Evolutionary conservation across 352 stramenopile species (phyloP), one percentile per base, ranked within the genome.

Genomic region (Globisporangium parvum): DNA sequence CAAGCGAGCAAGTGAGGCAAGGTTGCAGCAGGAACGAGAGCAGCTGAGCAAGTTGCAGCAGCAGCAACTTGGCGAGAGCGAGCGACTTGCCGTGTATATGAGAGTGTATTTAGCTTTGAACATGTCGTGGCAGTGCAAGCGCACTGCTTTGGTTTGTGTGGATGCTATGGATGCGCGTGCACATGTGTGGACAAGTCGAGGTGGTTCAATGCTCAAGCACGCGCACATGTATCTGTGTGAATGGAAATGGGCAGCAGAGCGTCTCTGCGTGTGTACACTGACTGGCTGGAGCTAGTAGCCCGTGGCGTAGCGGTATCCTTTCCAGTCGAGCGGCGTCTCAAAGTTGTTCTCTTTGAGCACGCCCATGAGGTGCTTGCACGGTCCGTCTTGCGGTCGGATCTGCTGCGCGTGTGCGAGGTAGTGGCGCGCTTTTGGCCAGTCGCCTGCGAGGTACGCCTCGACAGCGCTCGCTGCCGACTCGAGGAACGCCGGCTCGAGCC

Each of bases 321-420:
- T 85, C 94, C 94, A 98, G 63, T 96, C 80, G 20, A 67, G 41
- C n/a, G 93, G 93, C n/a, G 93, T 82, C 47, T 87, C 72, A 24
- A 85, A 91, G 57, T 93, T 85, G 55, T 73, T 64, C 9, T 81
- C 70, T 62, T 95, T 81, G 55, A 98, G 96, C 55, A 88, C 96
- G 23, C 57, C 66, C 68, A 98, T 95, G 23, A 98, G 74, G 42
- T 87, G 76, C 62, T 93, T 88, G 65, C 77, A 95, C 3, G 95
- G 90, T 1, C 93, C 93, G 69, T 98, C 92, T n/a, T 73, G 69
- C 2, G 81, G 79, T 21, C 81, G 79, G 33, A 90, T 82, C 63
- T 92, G 77, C 47, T 79, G 77, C 8, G 81, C 79, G 47, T 87
- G 79, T 0, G 76, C 74, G 23, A 92, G 67, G 47, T 91, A 91